phyloP scores from a whole-genome alignment of 257 asterid genomes.

The Apocynum venetum region DNA sequence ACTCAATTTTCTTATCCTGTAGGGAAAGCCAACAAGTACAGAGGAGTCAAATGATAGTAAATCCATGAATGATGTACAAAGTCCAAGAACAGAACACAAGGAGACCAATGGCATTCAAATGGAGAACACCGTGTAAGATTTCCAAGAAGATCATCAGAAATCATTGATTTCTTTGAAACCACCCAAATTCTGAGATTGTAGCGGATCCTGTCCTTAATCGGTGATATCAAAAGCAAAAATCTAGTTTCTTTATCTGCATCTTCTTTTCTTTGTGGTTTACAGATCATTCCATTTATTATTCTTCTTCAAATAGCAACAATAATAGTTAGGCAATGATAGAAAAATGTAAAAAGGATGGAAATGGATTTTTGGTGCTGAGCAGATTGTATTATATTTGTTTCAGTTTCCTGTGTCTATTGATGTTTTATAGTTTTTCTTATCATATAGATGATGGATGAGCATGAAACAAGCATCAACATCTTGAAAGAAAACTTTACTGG shows the following conservation, averaged over 20 bases:
- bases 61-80: conserved; percentile 24
- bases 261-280: background rate
- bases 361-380: background rate
- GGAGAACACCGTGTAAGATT: conserved; percentile 37
- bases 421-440: background rate
- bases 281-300: conserved; percentile 18
- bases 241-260: background rate
- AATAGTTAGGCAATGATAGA: conserved; percentile 12
- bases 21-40: conserved; percentile 45
- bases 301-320: conserved; percentile 13
- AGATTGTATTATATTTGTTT: background rate
- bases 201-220: background rate
- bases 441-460: background rate
- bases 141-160: background rate
- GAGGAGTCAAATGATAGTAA: conserved; percentile 54
- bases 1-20: conserved; percentile 2
- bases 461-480: background rate
- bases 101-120: conserved; percentile 45
- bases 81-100: conserved; percentile 21
- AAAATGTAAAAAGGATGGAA: background rate
- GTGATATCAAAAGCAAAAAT: background rate
- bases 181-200: background rate
- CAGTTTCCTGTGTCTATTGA: background rate
- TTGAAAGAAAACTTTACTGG: background rate
- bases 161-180: background rate